phyloP scores from a whole-genome alignment of 2,329 filamentous ascomycete species.

The Exophiala aquamarina region DNA sequence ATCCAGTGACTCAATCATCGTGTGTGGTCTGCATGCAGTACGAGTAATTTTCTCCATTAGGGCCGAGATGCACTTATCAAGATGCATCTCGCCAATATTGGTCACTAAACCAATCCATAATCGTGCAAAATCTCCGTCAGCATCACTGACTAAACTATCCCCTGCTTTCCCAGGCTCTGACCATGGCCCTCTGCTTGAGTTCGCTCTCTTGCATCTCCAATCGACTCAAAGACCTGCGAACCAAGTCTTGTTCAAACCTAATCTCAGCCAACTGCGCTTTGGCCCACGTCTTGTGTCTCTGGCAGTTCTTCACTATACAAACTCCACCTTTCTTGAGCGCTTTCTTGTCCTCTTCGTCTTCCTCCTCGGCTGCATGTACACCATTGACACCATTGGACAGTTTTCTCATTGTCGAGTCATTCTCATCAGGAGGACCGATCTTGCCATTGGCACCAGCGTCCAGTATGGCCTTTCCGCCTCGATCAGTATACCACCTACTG shows the following conservation, averaged over 20 bases:
- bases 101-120: too few species aligned
- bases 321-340: conserved; percentile 39
- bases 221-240: conserved; percentile 17
- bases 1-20: too few species aligned
- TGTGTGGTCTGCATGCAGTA: too few species aligned
- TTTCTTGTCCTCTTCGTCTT: conserved; percentile 35
- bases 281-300: conserved; percentile 49
- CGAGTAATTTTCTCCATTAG: too few species aligned
- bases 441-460: conserved; percentile 18
- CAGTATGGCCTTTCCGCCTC: conserved; percentile 36
- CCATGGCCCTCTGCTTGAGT: conserved; percentile 21
- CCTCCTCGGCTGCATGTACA: conserved; percentile 34
- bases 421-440: conserved; percentile 38
- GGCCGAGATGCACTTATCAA: too few species aligned
- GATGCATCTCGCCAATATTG: too few species aligned
- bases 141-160: too few species aligned
- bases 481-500: conserved; percentile 43
- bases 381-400: conserved; percentile 28
- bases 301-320: conserved; percentile 49
- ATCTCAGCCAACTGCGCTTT: conserved; percentile 40
- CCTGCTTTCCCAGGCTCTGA: conserved; percentile 25
- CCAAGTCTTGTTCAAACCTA: conserved; percentile 27
- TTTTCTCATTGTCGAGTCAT: conserved; percentile 31
- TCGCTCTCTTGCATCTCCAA: conserved; percentile 20
- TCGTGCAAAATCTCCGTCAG: too few species aligned